phyloP scores from a whole-genome alignment of 345 rosid genomes.

The Rhodomyrtus tomentosa region DNA sequence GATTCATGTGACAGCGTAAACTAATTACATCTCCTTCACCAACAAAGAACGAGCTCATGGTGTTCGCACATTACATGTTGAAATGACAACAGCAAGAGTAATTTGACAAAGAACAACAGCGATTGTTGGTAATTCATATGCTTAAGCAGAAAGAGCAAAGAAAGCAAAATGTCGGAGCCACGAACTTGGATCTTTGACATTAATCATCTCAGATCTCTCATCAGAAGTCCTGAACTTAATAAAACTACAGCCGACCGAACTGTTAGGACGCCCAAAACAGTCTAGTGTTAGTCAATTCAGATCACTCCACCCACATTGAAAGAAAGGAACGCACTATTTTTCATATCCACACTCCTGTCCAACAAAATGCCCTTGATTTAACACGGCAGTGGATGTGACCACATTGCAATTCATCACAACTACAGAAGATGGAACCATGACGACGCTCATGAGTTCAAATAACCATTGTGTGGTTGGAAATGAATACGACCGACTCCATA shows the following conservation, averaged over 20 bases:
- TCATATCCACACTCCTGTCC: background rate
- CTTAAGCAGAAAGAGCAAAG: background rate
- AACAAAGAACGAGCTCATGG: background rate
- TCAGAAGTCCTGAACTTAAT: background rate
- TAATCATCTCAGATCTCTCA: background rate
- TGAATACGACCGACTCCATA: background rate
- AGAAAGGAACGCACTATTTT: background rate
- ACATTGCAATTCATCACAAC: background rate
- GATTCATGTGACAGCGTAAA: background rate
- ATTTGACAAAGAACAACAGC: background rate
- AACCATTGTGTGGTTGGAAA: background rate
- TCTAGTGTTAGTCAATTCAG: background rate
- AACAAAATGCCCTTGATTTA: background rate
- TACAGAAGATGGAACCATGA: background rate
- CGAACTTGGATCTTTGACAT: background rate
- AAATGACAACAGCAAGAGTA: background rate
- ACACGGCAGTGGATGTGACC: background rate
- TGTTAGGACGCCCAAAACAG: background rate
- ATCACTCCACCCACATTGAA: background rate
- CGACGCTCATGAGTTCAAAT: background rate
- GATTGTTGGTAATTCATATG: background rate
- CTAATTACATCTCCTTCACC: background rate
- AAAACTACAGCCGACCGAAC: background rate
- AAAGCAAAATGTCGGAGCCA: background rate
- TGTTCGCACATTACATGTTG: background rate